Evolutionary conservation across 768 basidiomycete genomes (phyloP).

Genomic region (Trametes cingulata): DNA sequence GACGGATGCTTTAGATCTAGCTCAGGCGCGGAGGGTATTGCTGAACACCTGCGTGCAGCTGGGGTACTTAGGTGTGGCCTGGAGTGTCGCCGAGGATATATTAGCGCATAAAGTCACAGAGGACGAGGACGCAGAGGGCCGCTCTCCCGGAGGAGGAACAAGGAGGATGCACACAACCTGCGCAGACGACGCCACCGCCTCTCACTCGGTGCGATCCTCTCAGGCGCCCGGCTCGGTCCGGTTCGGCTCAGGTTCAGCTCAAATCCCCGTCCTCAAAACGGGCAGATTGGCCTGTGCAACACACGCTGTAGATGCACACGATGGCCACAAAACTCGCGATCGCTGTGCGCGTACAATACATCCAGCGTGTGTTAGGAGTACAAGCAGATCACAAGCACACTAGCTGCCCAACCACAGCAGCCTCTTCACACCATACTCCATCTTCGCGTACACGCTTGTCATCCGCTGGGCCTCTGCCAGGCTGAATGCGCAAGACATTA

Average conservation of each 20-base stretch:
- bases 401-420: constrained; percentile 84
- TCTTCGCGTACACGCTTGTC: constrained; percentile 86
- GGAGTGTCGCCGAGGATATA: constrained; percentile 18
- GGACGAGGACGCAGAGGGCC: constrained; percentile 9
- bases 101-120: constrained; percentile 19
- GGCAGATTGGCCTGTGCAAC: no score
- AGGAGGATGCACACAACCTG: constrained; percentile 9
- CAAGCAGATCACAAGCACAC: constrained; percentile 4
- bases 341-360: constrained; percentile 4
- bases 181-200: constrained; percentile 1
- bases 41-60: constrained; percentile 21
- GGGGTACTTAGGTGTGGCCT: constrained; percentile 13
- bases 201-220: neutral
- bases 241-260: constrained; percentile 4
- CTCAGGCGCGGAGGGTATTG: constrained; percentile 5
- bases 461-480: constrained; percentile 80
- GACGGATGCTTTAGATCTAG: neutral
- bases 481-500: constrained; percentile 40
- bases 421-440: constrained; percentile 92
- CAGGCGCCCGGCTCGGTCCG: constrained; percentile 13
- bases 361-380: neutral
- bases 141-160: constrained; percentile 18
- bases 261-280: neutral
- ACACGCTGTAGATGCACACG: constrained; percentile 6
- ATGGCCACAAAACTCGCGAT: neutral